Base-by-base conservation (phyloP, 768 basidiomycete genomes). In the Favolaschia claudopus region DNA sequence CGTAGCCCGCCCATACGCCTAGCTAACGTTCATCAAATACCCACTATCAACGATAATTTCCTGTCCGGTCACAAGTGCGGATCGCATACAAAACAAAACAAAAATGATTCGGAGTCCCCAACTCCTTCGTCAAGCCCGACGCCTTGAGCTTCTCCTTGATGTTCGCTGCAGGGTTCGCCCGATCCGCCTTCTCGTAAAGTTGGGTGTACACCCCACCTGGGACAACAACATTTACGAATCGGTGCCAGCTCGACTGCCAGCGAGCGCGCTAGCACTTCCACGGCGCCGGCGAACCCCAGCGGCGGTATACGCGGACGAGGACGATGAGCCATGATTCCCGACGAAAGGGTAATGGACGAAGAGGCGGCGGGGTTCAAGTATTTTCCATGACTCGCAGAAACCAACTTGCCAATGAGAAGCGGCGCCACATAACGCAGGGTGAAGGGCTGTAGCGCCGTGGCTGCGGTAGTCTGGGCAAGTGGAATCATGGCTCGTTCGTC, bases 211-310 rank as follows among this genome's bases (percentile, higher is more conserved):
- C 53, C 4, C 17, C 13, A 17, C 52, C 52, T 8, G 52, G 32
- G 7, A 42, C 15, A 39, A 50, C 22, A 24, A 39, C 48, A 15
- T 51, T 51, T 12, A 40, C 50, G 19, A 31, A 51, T 51, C 14
- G 50, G 50, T 28, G 50, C 50, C 5, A 51, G 28, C 25, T 51
- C 34, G 25, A 54, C 52, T 5, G 52, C 42, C 17, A 54, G 50
- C 15, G 17, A 5, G 10, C 42, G n/a, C 33, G 20, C 33, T 5
- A 54, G 15, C 40, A 20, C 29, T n/a, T 54, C 52, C 17, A 32
- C 9, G 4, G 52, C 52, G 24, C 42, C 52, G 19, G 28, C 5
- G 25, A 19, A 6, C 4, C 14, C 39, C 39, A 19, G 8, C n/a
- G n/a, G n/a, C n/a, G n/a, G n/a, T 8, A 10, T 15, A 20, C 39